Evolutionary conservation across 441 rosid genomes (phyloP).

Genomic region (Brassica balearica): DNA sequence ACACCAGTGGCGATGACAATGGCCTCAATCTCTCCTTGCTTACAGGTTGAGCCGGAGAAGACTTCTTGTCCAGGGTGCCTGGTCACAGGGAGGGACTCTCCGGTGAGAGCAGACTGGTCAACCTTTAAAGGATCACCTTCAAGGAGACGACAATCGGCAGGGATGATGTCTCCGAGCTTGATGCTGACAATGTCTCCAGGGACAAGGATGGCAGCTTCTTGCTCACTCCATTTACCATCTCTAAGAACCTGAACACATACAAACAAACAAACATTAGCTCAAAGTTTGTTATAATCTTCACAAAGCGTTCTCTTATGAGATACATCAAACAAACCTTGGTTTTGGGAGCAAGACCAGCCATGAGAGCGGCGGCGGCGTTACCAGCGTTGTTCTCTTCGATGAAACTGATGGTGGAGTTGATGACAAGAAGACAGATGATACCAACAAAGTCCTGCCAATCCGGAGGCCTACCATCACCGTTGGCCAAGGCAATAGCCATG

Average conservation of each 20-base stretch:
- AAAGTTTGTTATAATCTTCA: neutral
- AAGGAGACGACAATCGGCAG: slow-evolving; percentile 60
- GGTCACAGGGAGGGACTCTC: slow-evolving; percentile 55
- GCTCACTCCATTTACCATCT: slow-evolving; percentile 84
- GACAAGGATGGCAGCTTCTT: slow-evolving; percentile 92
- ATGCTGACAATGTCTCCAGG: slow-evolving; percentile 83
- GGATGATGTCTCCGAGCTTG: slow-evolving; percentile 82
- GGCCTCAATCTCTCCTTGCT: slow-evolving; percentile 74
- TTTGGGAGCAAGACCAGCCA: slow-evolving; percentile 97
- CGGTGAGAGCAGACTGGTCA: slow-evolving; percentile 48
- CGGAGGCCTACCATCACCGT: slow-evolving; percentile 81
- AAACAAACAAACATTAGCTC: slow-evolving; percentile 34
- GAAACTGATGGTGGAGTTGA: slow-evolving; percentile 95
- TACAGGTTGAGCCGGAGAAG: slow-evolving; percentile 71
- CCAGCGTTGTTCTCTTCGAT: slow-evolving; percentile 98
- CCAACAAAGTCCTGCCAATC: slow-evolving; percentile 98
- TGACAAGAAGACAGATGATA: slow-evolving; percentile 76
- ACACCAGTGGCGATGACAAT: slow-evolving; percentile 72
- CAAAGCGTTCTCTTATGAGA: neutral
- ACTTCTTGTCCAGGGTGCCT: slow-evolving; percentile 64
- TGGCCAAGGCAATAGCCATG: slow-evolving; percentile 93
- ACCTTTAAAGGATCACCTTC: slow-evolving; percentile 61
- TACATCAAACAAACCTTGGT: slow-evolving; percentile 65
- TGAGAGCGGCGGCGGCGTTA: slow-evolving; percentile 96
- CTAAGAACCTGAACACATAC: slow-evolving; percentile 70